A percentile compares a stretch with the other conserved stretches of the same genome.
Evolutionary conservation across 805 yeast species (phyloP).

Genomic region (Monosporozyma aquatica): DNA sequence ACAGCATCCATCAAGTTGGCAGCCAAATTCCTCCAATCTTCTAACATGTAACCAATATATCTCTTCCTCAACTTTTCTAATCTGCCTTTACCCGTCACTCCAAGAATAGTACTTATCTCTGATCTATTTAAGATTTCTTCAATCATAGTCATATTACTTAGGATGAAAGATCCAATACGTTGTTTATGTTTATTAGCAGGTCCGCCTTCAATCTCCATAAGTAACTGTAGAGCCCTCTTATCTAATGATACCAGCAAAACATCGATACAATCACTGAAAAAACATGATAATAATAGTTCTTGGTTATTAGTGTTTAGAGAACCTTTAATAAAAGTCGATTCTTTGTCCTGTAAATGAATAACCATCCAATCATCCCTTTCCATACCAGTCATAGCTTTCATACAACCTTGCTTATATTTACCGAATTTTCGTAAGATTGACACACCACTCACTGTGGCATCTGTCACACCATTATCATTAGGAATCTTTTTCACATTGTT

Average conservation of each 20-base stretch:
- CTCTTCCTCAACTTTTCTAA: slow-evolving; percentile 62
- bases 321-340: slow-evolving; percentile 14
- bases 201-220: slow-evolving; percentile 22
- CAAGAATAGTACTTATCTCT: slow-evolving; percentile 45
- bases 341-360: slow-evolving; percentile 31
- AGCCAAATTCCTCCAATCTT: slow-evolving; percentile 75
- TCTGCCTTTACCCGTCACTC: slow-evolving; percentile 49
- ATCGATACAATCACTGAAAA: slow-evolving; percentile 70
- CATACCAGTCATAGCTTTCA: slow-evolving; percentile 40
- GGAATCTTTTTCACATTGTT: slow-evolving; percentile 41
- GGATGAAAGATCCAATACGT: slow-evolving; percentile 56
- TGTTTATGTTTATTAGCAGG: slow-evolving; percentile 27
- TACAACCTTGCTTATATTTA: slow-evolving; percentile 46
- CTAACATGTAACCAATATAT: slow-evolving; percentile 60
- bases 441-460: slow-evolving; percentile 62
- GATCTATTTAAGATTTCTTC: slow-evolving; percentile 63
- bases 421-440: slow-evolving; percentile 57
- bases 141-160: slow-evolving; percentile 63
- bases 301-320: slow-evolving; percentile 8
- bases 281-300: slow-evolving; percentile 52
- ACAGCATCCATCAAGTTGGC: slow-evolving; percentile 72
- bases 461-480: slow-evolving; percentile 62
- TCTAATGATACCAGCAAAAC: slow-evolving; percentile 59
- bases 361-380: slow-evolving; percentile 58
- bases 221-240: slow-evolving; percentile 39